phyloP scores from a whole-genome alignment of 2,329 filamentous ascomycete species.

The Alternaria ventricosa region DNA sequence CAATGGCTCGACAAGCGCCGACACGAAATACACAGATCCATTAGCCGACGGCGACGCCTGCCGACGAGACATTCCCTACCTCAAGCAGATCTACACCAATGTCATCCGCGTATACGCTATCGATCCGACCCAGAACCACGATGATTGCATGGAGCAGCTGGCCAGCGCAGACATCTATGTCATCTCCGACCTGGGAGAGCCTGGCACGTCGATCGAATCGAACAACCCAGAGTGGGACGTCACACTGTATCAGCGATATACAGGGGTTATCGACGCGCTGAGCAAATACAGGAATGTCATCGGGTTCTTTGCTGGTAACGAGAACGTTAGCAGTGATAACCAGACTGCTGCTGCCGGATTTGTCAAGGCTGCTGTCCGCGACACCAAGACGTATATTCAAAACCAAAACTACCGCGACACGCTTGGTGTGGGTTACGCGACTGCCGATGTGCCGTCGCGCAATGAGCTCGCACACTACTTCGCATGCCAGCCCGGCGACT shows the following conservation, averaged over 20 bases:
- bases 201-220: constrained; percentile 77
- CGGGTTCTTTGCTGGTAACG: constrained; percentile 98
- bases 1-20: constrained; percentile 33
- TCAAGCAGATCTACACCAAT: constrained; percentile 83
- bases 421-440: constrained; percentile 92
- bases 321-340: constrained; percentile 85
- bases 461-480: constrained; percentile 87
- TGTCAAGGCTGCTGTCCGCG: constrained; percentile 96
- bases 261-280: constrained; percentile 79
- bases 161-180: constrained; percentile 91
- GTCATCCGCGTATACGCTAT: constrained; percentile 91
- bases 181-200: constrained; percentile 75
- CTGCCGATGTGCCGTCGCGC: constrained; percentile 90
- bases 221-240: constrained; percentile 79
- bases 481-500: constrained; percentile 72
- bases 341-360: constrained; percentile 91
- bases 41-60: constrained; percentile 75
- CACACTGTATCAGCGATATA: constrained; percentile 81
- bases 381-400: constrained; percentile 92
- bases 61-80: constrained; percentile 82
- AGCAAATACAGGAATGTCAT: constrained; percentile 86
- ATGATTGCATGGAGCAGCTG: constrained; percentile 82
- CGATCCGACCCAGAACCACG: constrained; percentile 79
- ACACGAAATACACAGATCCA: constrained; percentile 76
- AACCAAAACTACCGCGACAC: constrained; percentile 70